phyloP scores from a whole-genome alignment of 2,329 filamentous ascomycete species.

The Colletotrichum cuscutae region DNA sequence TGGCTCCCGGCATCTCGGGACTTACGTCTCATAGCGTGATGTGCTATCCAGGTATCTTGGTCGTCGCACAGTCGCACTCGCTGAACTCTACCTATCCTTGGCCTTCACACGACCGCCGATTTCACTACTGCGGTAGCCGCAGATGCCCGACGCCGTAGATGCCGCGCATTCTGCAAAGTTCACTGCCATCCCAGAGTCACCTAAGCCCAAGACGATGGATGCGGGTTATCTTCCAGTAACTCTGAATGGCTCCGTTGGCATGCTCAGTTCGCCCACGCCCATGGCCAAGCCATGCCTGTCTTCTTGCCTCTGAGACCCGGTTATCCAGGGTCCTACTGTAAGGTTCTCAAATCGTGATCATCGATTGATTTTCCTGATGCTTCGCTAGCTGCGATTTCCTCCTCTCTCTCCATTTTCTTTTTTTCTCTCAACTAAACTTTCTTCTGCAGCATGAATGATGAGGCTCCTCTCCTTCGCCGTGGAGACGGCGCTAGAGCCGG shows the following conservation, averaged over 20 bases:
- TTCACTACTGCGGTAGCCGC: not conserved
- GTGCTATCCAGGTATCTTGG: conserved; percentile 2
- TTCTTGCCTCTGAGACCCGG: not conserved
- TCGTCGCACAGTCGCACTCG: not conserved
- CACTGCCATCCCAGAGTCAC: not conserved
- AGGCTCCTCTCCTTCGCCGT: conserved; percentile 24
- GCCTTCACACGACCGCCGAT: too few relatives aligned
- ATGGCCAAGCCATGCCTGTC: conserved; percentile 6
- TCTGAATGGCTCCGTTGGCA: conserved; percentile 6
- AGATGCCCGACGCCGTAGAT: not conserved
- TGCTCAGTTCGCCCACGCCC: not conserved
- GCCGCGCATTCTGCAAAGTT: conserved; percentile 4
- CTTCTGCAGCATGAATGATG: not conserved
- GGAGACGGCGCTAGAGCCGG: conserved; percentile 31
- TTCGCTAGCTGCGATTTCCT: not conserved
- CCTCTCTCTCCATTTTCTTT: not conserved
- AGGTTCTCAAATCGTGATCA: conserved; percentile 17
- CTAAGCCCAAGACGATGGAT: not conserved
- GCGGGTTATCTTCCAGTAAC: conserved; percentile 6
- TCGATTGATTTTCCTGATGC: conserved; percentile 19
- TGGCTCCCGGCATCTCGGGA: conserved; percentile 4
- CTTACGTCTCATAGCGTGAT: conserved; percentile 20
- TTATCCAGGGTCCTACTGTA: conserved; percentile 10
- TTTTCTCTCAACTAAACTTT: conserved; percentile 1
- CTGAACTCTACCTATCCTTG: not conserved